phyloP scores from a whole-genome alignment of 2,329 filamentous ascomycete species.

The Trichoderma gracile region DNA sequence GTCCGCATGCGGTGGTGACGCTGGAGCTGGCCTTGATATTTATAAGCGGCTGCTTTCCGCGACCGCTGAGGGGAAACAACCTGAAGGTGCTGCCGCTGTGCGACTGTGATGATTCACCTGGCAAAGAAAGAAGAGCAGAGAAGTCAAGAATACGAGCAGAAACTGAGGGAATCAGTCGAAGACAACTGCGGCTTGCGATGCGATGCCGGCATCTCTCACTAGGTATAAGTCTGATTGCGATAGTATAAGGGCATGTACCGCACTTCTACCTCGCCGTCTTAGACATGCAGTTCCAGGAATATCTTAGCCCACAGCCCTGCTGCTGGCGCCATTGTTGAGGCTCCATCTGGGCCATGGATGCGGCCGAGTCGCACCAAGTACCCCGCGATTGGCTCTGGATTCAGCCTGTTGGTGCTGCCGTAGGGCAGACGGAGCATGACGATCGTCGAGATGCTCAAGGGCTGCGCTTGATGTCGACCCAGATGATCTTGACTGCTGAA shows the following conservation, averaged over 20 bases:
- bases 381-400: conserved; percentile 18
- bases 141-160: too few relatives aligned
- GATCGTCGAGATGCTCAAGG: background rate
- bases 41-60: background rate
- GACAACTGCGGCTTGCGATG: background rate
- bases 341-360: background rate
- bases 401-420: conserved; percentile 9
- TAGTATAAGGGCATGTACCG: too few relatives aligned
- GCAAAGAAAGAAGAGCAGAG: background rate
- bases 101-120: background rate
- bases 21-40: background rate
- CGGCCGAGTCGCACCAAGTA: conserved; percentile 2
- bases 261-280: background rate
- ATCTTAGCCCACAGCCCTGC: conserved; percentile 3
- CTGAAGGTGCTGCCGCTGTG: background rate
- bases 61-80: background rate
- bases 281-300: background rate
- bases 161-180: background rate
- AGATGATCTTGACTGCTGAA: too few relatives aligned
- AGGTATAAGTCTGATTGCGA: too few relatives aligned
- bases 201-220: background rate
- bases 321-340: conserved; percentile 5
- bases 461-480: too few relatives aligned
- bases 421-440: conserved; percentile 12
- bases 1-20: conserved; percentile 2